These are phyloP conservation scores for Phytopythium oedochilum DNA, from an alignment of 352 stramenopile genomes.

Conservation along the genomic window DNA sequence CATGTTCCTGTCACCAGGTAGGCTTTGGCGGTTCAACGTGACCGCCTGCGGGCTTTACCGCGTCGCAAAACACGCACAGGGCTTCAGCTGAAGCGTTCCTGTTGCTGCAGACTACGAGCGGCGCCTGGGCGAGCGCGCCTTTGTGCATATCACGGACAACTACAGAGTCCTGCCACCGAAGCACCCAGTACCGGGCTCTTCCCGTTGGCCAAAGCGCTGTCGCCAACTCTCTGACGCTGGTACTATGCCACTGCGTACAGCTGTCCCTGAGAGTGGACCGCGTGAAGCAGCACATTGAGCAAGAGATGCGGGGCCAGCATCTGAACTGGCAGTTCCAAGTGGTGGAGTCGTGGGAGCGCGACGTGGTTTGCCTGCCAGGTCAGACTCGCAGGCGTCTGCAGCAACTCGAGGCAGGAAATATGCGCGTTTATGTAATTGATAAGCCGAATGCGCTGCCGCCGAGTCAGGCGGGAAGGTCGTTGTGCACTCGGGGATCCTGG, in stretches of 20 bases:
- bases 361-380: slow-evolving; percentile 59
- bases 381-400: neutral
- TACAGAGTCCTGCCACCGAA: slow-evolving; percentile 35
- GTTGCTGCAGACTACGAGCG: slow-evolving; percentile 28
- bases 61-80: neutral
- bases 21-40: no score
- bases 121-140: slow-evolving; percentile 42
- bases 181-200: no score
- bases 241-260: no score
- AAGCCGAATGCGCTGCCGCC: no score
- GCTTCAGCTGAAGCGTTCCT: neutral
- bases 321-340: slow-evolving; percentile 75
- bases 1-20: slow-evolving; percentile 59
- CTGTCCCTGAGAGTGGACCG: slow-evolving; percentile 46
- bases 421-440: no score
- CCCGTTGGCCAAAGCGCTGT: no score
- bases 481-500: slow-evolving; percentile 67
- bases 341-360: slow-evolving; percentile 55
- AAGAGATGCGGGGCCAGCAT: slow-evolving; percentile 26
- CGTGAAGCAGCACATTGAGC: slow-evolving; percentile 44
- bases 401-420: neutral
- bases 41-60: neutral
- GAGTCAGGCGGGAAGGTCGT: slow-evolving; percentile 56
- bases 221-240: no score
- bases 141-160: slow-evolving; percentile 29